Conservation (phyloP, 345 rosid species). For the Melaleuca alternifolia region DNA sequence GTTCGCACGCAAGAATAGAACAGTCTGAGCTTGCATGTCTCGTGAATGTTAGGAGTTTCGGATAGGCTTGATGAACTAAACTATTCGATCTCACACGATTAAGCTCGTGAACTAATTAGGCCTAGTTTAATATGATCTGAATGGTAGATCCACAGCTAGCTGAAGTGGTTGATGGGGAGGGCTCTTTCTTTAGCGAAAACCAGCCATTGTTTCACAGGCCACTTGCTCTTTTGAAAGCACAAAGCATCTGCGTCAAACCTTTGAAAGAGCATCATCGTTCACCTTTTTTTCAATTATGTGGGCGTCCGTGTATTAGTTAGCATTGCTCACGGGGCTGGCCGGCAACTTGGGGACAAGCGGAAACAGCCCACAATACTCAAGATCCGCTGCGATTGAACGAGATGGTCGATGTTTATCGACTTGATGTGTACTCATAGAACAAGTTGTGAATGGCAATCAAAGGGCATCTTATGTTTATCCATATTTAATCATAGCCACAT, state of each 20-base stretch:
- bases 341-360: neutral
- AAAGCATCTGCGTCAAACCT: neutral
- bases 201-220: neutral
- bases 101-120: neutral
- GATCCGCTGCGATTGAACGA: neutral
- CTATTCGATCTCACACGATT: neutral
- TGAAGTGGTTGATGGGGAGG: neutral
- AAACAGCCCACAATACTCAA: neutral
- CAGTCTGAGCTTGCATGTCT: neutral
- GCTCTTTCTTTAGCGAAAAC: neutral
- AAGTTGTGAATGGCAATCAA: neutral
- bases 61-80: neutral
- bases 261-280: neutral
- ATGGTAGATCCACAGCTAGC: neutral
- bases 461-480: neutral
- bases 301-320: neutral
- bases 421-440: neutral
- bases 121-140: neutral
- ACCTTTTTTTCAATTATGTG: neutral
- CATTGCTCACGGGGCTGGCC: neutral
- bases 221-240: neutral
- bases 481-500: neutral
- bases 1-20: neutral
- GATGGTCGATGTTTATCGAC: neutral
- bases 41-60: neutral